Base-by-base conservation (phyloP, 345 rosid genomes). In the Arabidopsis arenosa region DNA sequence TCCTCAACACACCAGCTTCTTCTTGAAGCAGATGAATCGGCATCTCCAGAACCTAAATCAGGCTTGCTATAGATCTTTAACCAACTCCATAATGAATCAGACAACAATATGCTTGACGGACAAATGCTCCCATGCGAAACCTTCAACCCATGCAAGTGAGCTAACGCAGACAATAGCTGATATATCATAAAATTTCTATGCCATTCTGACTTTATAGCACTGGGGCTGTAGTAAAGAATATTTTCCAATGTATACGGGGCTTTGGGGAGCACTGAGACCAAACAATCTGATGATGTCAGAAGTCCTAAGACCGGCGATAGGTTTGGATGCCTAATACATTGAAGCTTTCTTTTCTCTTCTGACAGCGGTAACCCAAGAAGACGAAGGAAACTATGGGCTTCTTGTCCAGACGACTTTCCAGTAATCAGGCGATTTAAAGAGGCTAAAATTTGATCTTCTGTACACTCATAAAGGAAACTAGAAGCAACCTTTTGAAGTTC, bases 251-350 rank as follows among this genome's bases (percentile, higher is more conserved):
- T 84, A 78, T 77, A 83, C 3, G 92, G 92, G 79, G 90, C 62
- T 79, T 83, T 91, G 13, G 92, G 97, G 74, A 89, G 84, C 82
- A 93, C 83, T 45, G 83, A 80, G 70, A 83, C 83, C 44, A 86
- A 72, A 83, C 75, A 65, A 55, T 66, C 81, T 53, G 85, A 68
- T 57, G 91, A 73, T 55, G 81, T 83, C 32, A 91, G 75, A 79
- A 88, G 63, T 26, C 97, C 96, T 66, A 93, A 75, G 41, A 90
- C 56, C 39, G 98, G 97, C 41, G 80, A 80, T 66, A 91, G 70
- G 71, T 91, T 93, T 17, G 98, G 98, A 80, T 93, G 98, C 84
- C 98, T 88, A 63, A 89, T 76, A 80, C 85, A 80, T 63, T 75
- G 87, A 52, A 89, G 85, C 70, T 82, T 40, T 64, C 75, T 68